A percentile compares a stretch with the other conserved stretches of the same genome.
Conservation (phyloP, 305 asterid species). For the Fraxinus greggii region DNA sequence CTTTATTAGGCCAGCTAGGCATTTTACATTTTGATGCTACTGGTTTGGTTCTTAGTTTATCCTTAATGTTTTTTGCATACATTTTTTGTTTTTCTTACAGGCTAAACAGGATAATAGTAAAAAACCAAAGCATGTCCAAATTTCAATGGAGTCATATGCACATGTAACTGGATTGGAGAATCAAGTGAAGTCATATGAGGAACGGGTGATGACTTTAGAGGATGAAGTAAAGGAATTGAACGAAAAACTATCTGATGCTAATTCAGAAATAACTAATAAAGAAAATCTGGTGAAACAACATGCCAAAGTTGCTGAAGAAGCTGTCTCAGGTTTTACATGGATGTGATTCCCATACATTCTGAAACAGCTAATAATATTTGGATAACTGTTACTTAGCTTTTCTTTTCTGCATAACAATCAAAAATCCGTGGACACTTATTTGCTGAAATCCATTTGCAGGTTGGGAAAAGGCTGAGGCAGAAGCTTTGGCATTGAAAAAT, state of each 20-base stretch:
- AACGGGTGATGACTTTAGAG: slow-evolving; percentile 38
- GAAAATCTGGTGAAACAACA: slow-evolving; percentile 92
- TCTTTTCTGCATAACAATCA: not conserved
- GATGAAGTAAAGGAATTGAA: slow-evolving; percentile 75
- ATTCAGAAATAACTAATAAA: slow-evolving; percentile 67
- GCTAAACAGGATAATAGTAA: slow-evolving; percentile 57
- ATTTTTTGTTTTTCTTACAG: slow-evolving; percentile 31
- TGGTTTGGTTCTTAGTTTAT: not conserved
- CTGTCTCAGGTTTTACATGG: slow-evolving; percentile 74
- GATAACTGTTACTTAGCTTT: not conserved
- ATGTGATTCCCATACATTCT: slow-evolving; percentile 77
- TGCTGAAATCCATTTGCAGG: slow-evolving; percentile 41
- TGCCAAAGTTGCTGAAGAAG: slow-evolving; percentile 97
- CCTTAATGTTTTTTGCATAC: not conserved
- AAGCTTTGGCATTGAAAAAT: slow-evolving; percentile 75
- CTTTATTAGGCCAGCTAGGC: not conserved
- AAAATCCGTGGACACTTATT: slow-evolving; percentile 24
- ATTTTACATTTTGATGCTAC: not conserved
- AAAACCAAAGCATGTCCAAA: slow-evolving; percentile 87
- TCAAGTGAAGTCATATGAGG: slow-evolving; percentile 52
- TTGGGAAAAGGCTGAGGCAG: slow-evolving; percentile 99
- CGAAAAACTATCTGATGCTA: slow-evolving; percentile 70
- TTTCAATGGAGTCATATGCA: slow-evolving; percentile 85
- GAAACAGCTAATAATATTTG: slow-evolving; percentile 95
- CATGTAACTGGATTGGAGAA: slow-evolving; percentile 91